Base-by-base conservation (phyloP, 805 yeast genomes). In the Zygoascus bituminiphila region DNA sequence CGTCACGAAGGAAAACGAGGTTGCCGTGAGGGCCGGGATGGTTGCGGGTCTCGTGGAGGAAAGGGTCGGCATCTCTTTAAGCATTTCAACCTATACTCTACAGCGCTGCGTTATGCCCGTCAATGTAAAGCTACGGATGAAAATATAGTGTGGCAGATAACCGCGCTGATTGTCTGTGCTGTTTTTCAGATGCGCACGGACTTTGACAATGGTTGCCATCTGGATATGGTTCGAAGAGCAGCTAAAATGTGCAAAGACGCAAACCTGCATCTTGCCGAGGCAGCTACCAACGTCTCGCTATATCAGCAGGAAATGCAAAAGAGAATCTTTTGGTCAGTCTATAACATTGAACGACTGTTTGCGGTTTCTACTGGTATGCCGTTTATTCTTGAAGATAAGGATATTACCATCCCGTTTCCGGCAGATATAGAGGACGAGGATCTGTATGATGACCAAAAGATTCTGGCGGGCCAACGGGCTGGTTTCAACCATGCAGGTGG, bases 251-350 rank as follows among this genome's bases (percentile, higher is more conserved):
- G 75, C 77, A 55, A 60, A 10, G 55, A 51, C 14, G 33, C 45
- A 2, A 50, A 50, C 14, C 47, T 54, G 5, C 55, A 56, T 37
- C 42, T 26, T 37, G 65, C 22, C 35, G 62, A 14, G 25, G 54
- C 21, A 56, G 56, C 25, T 44, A 54, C 19, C 55, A 54, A 46
- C 4, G 21, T 52, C 46, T 20, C 37, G 9, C 45, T 44, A 12
- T 52, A 50, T 29, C 57, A 54, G 9, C 59, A 61, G 48, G 71
- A 73, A 52, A 67, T 69, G 46, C 72, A 70, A 56, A 61, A 78
- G 62, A 69, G 84, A 53, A 63, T 77, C 15, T 81, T 81, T 65
- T 81, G 85, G 85, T 76, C 82, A 58, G 74, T 75, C 6, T 81
- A 79, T 59, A 57, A 78, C n/a, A 58, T 78, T 41, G 86, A 81